A percentile compares a stretch with the other conserved stretches of the same genome.
These are phyloP conservation scores for Friedmanniomyces simplex DNA, from an alignment of 495 filamentous ascomycete genomes.

Conservation along the genomic window DNA sequence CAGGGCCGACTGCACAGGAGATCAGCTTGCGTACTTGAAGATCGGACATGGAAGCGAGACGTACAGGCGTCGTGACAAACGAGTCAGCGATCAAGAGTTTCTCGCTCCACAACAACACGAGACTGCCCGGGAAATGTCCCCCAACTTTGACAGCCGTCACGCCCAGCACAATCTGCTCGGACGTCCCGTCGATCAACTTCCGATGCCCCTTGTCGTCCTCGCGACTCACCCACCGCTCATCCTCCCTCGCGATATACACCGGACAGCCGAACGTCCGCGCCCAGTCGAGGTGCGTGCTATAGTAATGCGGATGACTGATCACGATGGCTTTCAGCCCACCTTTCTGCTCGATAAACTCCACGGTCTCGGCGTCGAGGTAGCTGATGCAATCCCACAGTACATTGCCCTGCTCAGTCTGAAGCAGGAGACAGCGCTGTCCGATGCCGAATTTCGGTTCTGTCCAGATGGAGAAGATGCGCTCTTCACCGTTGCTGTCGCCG, in stretches of 20 bases:
- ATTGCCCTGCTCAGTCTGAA: conserved; percentile 50
- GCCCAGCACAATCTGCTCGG: conserved; percentile 37
- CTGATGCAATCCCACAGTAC: conserved; percentile 68
- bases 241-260: conserved; percentile 52
- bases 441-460: conserved; percentile 58
- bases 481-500: conserved; percentile 30
- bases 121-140: conserved; percentile 64
- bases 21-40: conserved; percentile 3
- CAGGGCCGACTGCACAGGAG: conserved; percentile 24
- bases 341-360: conserved; percentile 31
- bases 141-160: conserved; percentile 56
- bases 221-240: conserved; percentile 49
- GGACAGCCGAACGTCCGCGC: conserved; percentile 50
- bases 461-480: conserved; percentile 41
- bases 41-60: conserved; percentile 5
- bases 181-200: conserved; percentile 32
- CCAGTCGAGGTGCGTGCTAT: conserved; percentile 60
- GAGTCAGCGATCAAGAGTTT: conserved; percentile 63
- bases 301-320: conserved; percentile 74
- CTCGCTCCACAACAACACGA: conserved; percentile 48
- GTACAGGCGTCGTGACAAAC: conserved; percentile 53
- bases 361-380: conserved; percentile 50
- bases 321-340: conserved; percentile 63
- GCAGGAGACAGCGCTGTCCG: conserved; percentile 59
- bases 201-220: conserved; percentile 28